Conservation (phyloP, 495 filamentous ascomycete genomes). For the Penicillium bialowiezense region DNA sequence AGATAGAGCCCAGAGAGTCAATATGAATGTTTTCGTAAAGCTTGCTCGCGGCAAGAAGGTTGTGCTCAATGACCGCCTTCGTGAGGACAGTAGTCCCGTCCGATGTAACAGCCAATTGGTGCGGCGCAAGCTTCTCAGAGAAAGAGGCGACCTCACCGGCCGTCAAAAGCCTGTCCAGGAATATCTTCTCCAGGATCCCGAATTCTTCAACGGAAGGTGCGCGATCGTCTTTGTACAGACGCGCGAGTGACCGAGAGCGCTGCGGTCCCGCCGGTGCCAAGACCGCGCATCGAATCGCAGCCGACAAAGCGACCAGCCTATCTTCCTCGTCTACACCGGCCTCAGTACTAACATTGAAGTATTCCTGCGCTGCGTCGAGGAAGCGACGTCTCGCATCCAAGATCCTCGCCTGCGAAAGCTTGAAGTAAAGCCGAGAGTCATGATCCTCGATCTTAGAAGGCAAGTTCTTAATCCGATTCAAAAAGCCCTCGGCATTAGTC, state of each 20-base stretch:
- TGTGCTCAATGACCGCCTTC: conserved; percentile 93
- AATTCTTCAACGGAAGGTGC: conserved; percentile 73
- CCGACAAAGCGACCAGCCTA: conserved; percentile 75
- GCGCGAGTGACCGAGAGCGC: conserved; percentile 73
- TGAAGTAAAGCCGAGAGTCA: conserved; percentile 75
- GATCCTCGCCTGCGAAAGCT: conserved; percentile 88
- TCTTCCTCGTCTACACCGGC: conserved; percentile 78
- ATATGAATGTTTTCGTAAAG: conserved; percentile 88
- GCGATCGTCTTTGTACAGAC: conserved; percentile 92
- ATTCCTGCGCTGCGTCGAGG: conserved; percentile 82
- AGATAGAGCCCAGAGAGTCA: conserved; percentile 68
- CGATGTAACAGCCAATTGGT: conserved; percentile 83
- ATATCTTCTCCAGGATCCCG: conserved; percentile 94
- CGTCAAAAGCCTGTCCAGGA: conserved; percentile 80
- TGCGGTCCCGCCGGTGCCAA: conserved; percentile 87
- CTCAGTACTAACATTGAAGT: conserved; percentile 79
- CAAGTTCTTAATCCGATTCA: conserved; percentile 90
- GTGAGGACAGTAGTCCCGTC: conserved; percentile 94
- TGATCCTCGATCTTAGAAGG: conserved; percentile 75
- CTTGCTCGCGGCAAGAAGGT: conserved; percentile 79
- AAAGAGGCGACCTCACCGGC: conserved; percentile 83
- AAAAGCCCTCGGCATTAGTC: conserved; percentile 74
- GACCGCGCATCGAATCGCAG: conserved; percentile 93
- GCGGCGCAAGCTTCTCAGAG: conserved; percentile 71
- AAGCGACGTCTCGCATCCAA: conserved; percentile 86